These are phyloP conservation scores for Friedmanniomyces simplex DNA, from an alignment of 495 filamentous ascomycete genomes.

Conservation along the genomic window DNA sequence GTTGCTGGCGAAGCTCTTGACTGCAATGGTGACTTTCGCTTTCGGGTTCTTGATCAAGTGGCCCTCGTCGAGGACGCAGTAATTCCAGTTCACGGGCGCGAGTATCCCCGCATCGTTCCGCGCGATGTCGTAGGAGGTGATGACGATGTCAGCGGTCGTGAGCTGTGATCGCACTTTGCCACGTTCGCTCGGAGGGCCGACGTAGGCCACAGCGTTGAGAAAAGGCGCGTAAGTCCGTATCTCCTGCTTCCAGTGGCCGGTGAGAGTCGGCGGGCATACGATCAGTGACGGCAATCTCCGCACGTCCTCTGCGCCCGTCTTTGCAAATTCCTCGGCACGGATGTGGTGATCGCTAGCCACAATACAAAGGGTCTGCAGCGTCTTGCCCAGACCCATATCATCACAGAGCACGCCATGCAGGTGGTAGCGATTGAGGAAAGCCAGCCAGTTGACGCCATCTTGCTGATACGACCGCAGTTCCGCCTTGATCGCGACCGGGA, in stretches of 20 bases:
- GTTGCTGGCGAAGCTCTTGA: slow-evolving; percentile 79
- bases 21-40: slow-evolving; percentile 81
- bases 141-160: slow-evolving; percentile 72
- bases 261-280: slow-evolving; percentile 92
- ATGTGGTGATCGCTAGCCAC: slow-evolving; percentile 94
- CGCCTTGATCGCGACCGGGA: slow-evolving; percentile 94
- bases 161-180: slow-evolving; percentile 55
- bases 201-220: slow-evolving; percentile 76
- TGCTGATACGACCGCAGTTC: slow-evolving; percentile 94
- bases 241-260: slow-evolving; percentile 97
- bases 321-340: slow-evolving; percentile 77
- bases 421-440: slow-evolving; percentile 95
- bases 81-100: slow-evolving; percentile 84
- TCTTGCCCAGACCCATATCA: slow-evolving; percentile 98
- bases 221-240: slow-evolving; percentile 92
- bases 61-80: slow-evolving; percentile 92
- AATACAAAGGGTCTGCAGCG: slow-evolving; percentile 92
- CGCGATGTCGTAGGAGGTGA: slow-evolving; percentile 96
- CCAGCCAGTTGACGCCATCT: slow-evolving; percentile 97
- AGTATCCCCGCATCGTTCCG: slow-evolving; percentile 83
- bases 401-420: slow-evolving; percentile 97
- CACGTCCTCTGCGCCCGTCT: slow-evolving; percentile 63
- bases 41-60: slow-evolving; percentile 98
- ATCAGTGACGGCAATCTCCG: slow-evolving; percentile 83
- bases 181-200: slow-evolving; percentile 75